These are phyloP conservation scores for Eimeria praecox DNA, from an alignment of 169 alveolate genomes.

Conservation along the genomic window DNA sequence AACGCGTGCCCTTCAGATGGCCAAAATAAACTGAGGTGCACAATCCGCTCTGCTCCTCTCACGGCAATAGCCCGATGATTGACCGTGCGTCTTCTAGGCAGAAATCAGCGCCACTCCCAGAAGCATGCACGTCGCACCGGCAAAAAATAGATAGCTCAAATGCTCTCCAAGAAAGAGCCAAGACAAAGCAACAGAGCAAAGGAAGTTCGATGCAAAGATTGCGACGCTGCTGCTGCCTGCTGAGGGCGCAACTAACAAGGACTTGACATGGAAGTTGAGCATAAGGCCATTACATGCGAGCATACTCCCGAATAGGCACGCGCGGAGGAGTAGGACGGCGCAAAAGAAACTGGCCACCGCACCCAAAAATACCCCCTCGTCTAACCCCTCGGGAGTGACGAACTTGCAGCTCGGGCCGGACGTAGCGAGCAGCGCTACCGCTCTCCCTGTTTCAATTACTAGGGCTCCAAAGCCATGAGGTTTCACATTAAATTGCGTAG, in stretches of 20 bases:
- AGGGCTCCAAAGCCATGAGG: conserved; percentile 47
- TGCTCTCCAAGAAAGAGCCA: conserved; percentile 63
- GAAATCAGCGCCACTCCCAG: conserved; percentile 75
- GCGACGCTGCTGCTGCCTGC: conserved; percentile 77
- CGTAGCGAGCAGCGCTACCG: conserved; percentile 53
- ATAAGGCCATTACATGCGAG: conserved; percentile 63
- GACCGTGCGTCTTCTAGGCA: not conserved
- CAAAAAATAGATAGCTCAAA: conserved; percentile 44
- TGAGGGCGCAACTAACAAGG: conserved; percentile 43
- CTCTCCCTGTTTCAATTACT: conserved; percentile 15
- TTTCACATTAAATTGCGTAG: conserved; percentile 2
- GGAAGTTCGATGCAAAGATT: conserved; percentile 59
- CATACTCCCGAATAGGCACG: conserved; percentile 35
- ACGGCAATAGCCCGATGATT: not conserved
- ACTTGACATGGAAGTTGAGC: conserved; percentile 63
- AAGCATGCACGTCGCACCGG: conserved; percentile 78
- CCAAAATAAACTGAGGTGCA: not conserved
- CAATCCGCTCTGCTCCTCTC: not conserved
- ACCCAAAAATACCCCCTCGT: not conserved
- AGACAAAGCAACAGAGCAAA: conserved; percentile 53
- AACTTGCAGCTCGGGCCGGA: not conserved
- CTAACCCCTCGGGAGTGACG: not conserved
- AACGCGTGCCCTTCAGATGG: not conserved
- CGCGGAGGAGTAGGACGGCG: conserved; percentile 45
- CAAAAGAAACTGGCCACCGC: conserved; percentile 5